Percentiles rank a stretch among this genome's conserved stretches.
Evolutionary conservation across 2,329 filamentous ascomycete genomes (phyloP).

Genomic region (Exophiala alcalophila): DNA sequence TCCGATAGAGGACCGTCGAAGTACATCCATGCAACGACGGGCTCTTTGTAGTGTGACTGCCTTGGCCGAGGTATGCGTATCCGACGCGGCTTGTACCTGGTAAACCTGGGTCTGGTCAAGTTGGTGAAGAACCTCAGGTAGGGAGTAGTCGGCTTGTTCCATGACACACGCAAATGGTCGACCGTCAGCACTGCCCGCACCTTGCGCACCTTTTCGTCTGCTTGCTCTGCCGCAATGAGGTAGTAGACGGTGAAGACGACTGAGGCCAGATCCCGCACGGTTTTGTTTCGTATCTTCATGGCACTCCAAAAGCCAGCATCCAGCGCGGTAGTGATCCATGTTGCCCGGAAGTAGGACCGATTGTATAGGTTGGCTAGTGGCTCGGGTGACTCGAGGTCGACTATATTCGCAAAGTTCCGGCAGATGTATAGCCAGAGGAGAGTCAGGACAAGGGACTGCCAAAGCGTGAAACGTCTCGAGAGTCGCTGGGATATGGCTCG

Average conservation of each 20-base stretch:
- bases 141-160: slow-evolving; percentile 91
- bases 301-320: slow-evolving; percentile 98
- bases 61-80: slow-evolving; percentile 79
- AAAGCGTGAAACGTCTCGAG: slow-evolving; percentile 71
- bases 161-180: slow-evolving; percentile 85
- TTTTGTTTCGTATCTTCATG: slow-evolving; percentile 81
- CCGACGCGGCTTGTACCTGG: slow-evolving; percentile 74
- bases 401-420: slow-evolving; percentile 88
- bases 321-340: slow-evolving; percentile 90
- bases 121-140: slow-evolving; percentile 72
- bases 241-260: slow-evolving; percentile 87
- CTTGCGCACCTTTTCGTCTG: slow-evolving; percentile 93
- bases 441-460: slow-evolving; percentile 84
- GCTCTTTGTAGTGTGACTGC: slow-evolving; percentile 77
- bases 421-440: slow-evolving; percentile 88
- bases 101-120: slow-evolving; percentile 73
- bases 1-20: slow-evolving; percentile 83
- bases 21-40: slow-evolving; percentile 85
- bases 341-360: slow-evolving; percentile 87
- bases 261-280: slow-evolving; percentile 77
- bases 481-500: slow-evolving; percentile 69
- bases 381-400: slow-evolving; percentile 87
- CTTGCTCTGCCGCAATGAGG: slow-evolving; percentile 84
- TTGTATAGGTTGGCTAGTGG: slow-evolving; percentile 93
- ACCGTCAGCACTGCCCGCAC: slow-evolving; percentile 82